Base-by-base conservation (phyloP, 371 early-diverging fungal genomes). In the Basidiobolus meristosporus region DNA sequence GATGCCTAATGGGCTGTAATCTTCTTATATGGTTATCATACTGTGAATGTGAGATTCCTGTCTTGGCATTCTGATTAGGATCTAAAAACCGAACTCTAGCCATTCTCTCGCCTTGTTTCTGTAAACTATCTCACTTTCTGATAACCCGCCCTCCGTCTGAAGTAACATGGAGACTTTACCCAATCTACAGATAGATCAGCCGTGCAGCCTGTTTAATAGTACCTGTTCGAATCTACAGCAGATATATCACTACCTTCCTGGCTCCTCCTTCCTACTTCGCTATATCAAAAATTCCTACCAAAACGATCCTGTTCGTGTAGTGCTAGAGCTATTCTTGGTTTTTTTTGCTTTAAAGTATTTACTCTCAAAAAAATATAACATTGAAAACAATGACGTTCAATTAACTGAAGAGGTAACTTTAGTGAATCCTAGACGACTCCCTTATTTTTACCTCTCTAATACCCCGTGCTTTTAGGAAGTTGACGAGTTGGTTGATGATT, bases 261-360 rank as follows among this genome's bases (percentile, higher is more conserved):
- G 89, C 1, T 76, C 80, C 6, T 62, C 62, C 37, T 68, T 86
- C 38, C 69, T 73, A 11, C 59, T 77, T 44, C 59, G 68, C 47
- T 97, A 97, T 58, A 63, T 92, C 47, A 76, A 80, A 53, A 83
- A 73, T 50, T 85, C 87, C 31, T 86, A 97, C 68, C 91, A 92
- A 62, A 72, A 97, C 59, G 98, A 97, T 57, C 98, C 95, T 2
- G 77, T 86, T 56, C 79, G 93, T 43, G 76, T 86, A 23, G 60
- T 82, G 32, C 68, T 97, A 17, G 98, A 95, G 49, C 57, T 82
- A 6, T 65, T 79, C 31, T 56, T 97, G 31, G 73, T 93, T 26
- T 64, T 82, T 41, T 93, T 88, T 51, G 84, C 89, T 43, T 59
- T 89, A 48, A 77, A 83, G 63, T 93, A 92, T 59, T 68, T 91